Conservation (phyloP, 176 grass and related monocot genomes). For the Thinopyrum elongatum region DNA sequence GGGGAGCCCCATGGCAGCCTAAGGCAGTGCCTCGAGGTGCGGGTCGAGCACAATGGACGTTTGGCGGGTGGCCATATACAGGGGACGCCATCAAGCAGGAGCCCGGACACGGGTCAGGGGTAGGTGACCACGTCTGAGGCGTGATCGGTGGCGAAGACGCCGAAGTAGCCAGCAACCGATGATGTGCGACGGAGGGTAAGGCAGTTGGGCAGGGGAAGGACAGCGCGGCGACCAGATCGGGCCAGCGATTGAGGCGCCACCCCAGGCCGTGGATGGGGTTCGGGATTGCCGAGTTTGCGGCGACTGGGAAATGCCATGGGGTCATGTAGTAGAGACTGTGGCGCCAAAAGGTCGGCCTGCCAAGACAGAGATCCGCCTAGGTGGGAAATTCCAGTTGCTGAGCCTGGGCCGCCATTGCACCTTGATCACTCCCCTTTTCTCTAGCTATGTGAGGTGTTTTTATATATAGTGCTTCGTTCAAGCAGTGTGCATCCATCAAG, state of each 20-base stretch:
- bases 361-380: slow-evolving; percentile 4
- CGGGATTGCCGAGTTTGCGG: slow-evolving; percentile 37
- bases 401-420: background rate
- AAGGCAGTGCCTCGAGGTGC: background rate
- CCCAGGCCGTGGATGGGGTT: slow-evolving; percentile 33
- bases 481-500: background rate
- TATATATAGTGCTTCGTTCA: background rate
- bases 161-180: slow-evolving; percentile 32
- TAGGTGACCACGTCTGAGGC: background rate
- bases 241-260: background rate
- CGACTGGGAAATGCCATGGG: slow-evolving; percentile 36
- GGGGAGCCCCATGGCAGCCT: background rate
- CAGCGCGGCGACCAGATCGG: slow-evolving; percentile 14
- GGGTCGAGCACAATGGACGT: background rate
- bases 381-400: background rate
- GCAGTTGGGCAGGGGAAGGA: slow-evolving; percentile 12
- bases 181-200: slow-evolving; percentile 29
- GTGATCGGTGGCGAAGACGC: background rate
- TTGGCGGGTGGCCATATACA: background rate
- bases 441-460: background rate
- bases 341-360: slow-evolving; percentile 31
- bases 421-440: background rate
- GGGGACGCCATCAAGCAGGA: background rate
- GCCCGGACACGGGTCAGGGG: slow-evolving; percentile 28
- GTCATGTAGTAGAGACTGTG: slow-evolving; percentile 25